Evolutionary conservation across 129 eudicot genomes (phyloP).

Genomic region (Erigeron canadensis): DNA sequence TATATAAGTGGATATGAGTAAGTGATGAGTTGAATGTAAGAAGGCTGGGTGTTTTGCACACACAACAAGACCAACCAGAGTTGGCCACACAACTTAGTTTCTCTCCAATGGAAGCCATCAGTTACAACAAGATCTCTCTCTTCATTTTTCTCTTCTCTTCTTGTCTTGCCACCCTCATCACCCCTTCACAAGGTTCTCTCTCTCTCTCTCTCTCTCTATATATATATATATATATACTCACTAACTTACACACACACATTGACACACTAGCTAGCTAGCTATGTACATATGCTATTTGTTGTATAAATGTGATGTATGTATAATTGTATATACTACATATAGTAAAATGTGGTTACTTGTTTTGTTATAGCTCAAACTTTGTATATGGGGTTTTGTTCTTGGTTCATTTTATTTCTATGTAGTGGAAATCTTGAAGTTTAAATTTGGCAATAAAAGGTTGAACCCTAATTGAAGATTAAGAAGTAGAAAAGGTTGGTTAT

Average conservation of each 20-base stretch:
- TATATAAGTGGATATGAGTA: slow-evolving; percentile 17
- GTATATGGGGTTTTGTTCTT: background rate
- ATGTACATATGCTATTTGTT: too few relatives aligned
- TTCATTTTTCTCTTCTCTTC: slow-evolving; percentile 35
- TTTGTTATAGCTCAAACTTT: background rate
- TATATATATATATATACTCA: background rate
- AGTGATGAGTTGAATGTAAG: slow-evolving; percentile 27
- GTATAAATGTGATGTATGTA: too few relatives aligned
- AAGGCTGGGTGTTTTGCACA: slow-evolving; percentile 27
- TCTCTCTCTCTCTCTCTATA: slow-evolving; percentile 2
- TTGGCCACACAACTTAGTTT: slow-evolving; percentile 42
- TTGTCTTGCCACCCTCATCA: slow-evolving; percentile 39
- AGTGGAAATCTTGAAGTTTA: slow-evolving; percentile 21
- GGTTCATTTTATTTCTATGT: slow-evolving; percentile 4
- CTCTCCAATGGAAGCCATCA: slow-evolving; percentile 45
- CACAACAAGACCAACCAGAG: slow-evolving; percentile 72
- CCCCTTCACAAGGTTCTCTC: slow-evolving; percentile 57
- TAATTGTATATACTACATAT: too few relatives aligned
- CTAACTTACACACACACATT: too few relatives aligned
- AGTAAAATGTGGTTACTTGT: background rate
- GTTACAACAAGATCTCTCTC: slow-evolving; percentile 34
- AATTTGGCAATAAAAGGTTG: slow-evolving; percentile 19
- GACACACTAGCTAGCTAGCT: too few relatives aligned
- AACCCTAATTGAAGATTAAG: slow-evolving; percentile 5
- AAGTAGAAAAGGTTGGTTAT: too few relatives aligned